These are phyloP conservation scores for Rhodosporidiobolus sp. DNA, from an alignment of 768 basidiomycete genomes.

Conservation along the genomic window DNA sequence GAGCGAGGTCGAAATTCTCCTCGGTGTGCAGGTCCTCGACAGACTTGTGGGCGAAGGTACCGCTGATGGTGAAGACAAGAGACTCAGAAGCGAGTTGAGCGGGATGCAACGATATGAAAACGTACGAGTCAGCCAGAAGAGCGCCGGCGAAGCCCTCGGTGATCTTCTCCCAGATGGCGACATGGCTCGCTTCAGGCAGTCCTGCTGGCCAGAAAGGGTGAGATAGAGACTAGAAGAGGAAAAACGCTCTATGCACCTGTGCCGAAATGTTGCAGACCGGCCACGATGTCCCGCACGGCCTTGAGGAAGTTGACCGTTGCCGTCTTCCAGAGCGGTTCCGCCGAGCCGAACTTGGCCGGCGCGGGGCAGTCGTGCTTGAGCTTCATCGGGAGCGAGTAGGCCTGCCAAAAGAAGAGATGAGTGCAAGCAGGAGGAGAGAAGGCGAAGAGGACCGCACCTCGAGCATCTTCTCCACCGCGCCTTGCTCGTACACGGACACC, in stretches of 20 bases:
- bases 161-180: conserved; percentile 80
- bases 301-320: conserved; percentile 76
- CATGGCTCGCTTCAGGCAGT: conserved; percentile 52
- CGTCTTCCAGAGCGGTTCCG: conserved; percentile 88
- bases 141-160: conserved; percentile 77
- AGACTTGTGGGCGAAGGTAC: conserved; percentile 48
- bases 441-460: conserved; percentile 56
- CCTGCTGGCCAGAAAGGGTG: conserved; percentile 52
- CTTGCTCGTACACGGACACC: conserved; percentile 67
- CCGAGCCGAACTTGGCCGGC: conserved; percentile 81
- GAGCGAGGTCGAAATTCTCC: conserved; percentile 77
- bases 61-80: conserved; percentile 54
- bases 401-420: conserved; percentile 52
- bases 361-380: conserved; percentile 92
- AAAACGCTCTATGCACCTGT: neutral
- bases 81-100: neutral
- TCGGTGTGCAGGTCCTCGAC: conserved; percentile 68
- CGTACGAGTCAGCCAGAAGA: conserved; percentile 79
- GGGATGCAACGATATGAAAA: neutral
- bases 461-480: conserved; percentile 77
- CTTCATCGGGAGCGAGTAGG: conserved; percentile 85
- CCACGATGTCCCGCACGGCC: conserved; percentile 53
- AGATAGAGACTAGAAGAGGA: neutral
- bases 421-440: neutral
- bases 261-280: neutral